Base-by-base conservation (phyloP, 2,329 filamentous ascomycete genomes). In the Alternaria panax region DNA sequence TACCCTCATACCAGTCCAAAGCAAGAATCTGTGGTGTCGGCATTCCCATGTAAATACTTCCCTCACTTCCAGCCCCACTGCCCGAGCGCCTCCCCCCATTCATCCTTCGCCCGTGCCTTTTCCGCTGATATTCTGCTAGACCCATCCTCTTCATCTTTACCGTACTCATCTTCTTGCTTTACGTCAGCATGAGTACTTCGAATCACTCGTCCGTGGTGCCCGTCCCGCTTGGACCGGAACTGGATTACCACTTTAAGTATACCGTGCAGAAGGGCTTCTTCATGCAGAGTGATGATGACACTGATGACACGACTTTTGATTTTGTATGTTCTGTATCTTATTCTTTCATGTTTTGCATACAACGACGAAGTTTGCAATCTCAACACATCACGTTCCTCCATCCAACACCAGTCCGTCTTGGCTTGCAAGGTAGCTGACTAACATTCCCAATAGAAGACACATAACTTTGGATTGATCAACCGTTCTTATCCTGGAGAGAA, bases 391-490 rank as follows among this genome's bases (percentile, higher is more conserved):
- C 12, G 1, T 34, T 20, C 1, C 7, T n/a, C 25, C 20, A 25
- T 11, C 22, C 20, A n/a, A 3, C 30, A 2, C 32, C 20, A 6
- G 9, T 11, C 8, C 20, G 8, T 24, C 16, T 18, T 25, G 28
- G 30, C 12, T 24, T 24, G 20, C 12, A 12, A 25, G 7, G 25
- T 18, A 28, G 46, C 28, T 42, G 14, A 22, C 50, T 43, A 8
- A 41, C 24, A 2, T n/a, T 4, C 14, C 0, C 7, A 4, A 5
- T 28, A 62, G 59, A 59, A 53, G 40, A 52, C 46, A 3, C 36
- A 54, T 50, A 90, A 90, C 75, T 89, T 90, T 71, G 89, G 89
- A n/a, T 80, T 92, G 16, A 82, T 91, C 59, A 82, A 88, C 62
- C 82, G 84, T 38, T 81, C 82, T 0, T 90, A 90, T 71, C 79